Conservation (phyloP, 2,329 filamentous ascomycete species). For the Aspergillus flavus region DNA sequence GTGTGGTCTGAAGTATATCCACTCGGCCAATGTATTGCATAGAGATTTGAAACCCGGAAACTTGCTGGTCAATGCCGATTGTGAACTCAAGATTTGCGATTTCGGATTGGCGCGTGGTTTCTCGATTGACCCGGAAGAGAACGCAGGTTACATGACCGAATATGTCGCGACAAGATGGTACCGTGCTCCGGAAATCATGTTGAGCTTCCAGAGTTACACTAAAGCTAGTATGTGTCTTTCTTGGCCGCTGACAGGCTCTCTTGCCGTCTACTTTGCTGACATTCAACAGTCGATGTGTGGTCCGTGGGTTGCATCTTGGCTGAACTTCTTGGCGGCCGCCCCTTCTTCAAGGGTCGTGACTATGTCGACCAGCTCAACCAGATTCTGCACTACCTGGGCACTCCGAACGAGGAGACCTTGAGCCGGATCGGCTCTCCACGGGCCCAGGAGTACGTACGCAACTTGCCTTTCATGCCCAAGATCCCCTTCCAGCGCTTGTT, state of each 20-base stretch:
- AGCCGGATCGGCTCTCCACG: constrained; percentile 91
- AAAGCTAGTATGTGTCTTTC: constrained; percentile 84
- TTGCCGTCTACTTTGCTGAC: constrained; percentile 9
- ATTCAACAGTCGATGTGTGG: constrained; percentile 88
- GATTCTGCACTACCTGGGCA: constrained; percentile 96
- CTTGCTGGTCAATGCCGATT: constrained; percentile 96
- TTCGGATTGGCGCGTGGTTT: constrained; percentile 96
- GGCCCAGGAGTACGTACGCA: constrained; percentile 97
- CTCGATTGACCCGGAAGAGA: constrained; percentile 95
- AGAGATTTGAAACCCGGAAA: constrained; percentile 97
- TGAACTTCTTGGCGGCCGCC: constrained; percentile 90
- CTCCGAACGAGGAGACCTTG: constrained; percentile 92
- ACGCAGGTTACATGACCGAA: constrained; percentile 99
- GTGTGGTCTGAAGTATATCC: constrained; percentile 97
- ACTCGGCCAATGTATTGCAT: constrained; percentile 96
- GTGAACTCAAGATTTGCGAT: constrained; percentile 98
- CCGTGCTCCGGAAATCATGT: constrained; percentile 97
- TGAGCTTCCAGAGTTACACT: constrained; percentile 99
- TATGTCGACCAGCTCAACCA: constrained; percentile 99
- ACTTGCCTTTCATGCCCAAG: constrained; percentile 93
- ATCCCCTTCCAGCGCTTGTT: constrained; percentile 86
- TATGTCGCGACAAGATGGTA: constrained; percentile 99
- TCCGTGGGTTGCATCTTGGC: constrained; percentile 97
- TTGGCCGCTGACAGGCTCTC: constrained; percentile 1
- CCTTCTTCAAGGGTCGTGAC: constrained; percentile 98